Conservation (phyloP, 495 filamentous ascomycete species). For the Tuber borchii region DNA sequence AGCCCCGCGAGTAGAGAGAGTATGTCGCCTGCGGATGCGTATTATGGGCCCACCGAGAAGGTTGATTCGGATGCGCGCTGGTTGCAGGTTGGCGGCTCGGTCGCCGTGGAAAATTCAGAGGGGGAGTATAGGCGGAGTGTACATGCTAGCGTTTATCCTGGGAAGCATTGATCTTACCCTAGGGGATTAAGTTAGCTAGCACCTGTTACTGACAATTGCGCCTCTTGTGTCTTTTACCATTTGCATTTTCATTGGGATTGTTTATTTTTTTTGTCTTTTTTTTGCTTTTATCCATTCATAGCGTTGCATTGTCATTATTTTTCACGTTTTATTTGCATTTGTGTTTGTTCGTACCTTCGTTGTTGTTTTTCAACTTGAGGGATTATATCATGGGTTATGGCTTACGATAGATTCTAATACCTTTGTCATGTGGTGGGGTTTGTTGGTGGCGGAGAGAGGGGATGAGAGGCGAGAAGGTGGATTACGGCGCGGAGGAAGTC, state of each 20-base stretch:
- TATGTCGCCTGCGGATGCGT: constrained; percentile 16
- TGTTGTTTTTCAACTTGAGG: background rate
- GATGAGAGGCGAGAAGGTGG: background rate
- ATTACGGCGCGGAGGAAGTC: background rate
- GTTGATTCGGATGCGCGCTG: constrained; percentile 24
- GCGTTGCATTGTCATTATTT: constrained; percentile 6
- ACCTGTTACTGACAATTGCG: background rate
- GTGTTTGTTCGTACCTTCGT: background rate
- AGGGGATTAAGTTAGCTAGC: constrained; percentile 7
- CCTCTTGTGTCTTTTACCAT: background rate
- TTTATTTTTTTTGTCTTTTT: constrained; percentile 11
- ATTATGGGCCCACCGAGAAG: constrained; percentile 8
- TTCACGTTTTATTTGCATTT: constrained; percentile 10
- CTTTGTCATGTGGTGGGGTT: background rate
- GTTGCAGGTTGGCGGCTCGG: constrained; percentile 17
- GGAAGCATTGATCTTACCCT: background rate
- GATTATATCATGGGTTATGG: background rate
- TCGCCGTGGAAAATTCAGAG: constrained; percentile 15
- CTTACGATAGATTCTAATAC: background rate
- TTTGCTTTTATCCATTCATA: constrained; percentile 11
- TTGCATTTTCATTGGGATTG: constrained; percentile 8
- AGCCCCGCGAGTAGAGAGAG: constrained; percentile 4
- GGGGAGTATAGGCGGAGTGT: constrained; percentile 22
- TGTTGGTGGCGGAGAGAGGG: background rate
- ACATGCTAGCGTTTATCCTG: constrained; percentile 18